Conservation (phyloP, 2,329 filamentous ascomycete genomes). For the Stemphylium lycopersici region DNA sequence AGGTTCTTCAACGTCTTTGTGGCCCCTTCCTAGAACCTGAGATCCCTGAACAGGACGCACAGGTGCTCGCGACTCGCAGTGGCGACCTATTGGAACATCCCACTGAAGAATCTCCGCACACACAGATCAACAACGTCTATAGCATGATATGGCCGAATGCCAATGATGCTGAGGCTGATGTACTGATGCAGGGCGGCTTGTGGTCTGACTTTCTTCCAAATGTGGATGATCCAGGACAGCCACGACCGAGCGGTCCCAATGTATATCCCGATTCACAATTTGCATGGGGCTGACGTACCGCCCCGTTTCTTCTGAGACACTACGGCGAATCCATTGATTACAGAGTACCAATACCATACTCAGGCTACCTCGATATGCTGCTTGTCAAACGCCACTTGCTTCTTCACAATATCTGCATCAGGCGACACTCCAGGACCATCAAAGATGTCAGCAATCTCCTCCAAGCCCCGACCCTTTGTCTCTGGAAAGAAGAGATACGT, state of each 20-base stretch:
- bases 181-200: constrained; percentile 24
- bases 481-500: constrained; percentile 36
- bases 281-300: neutral
- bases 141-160: constrained; percentile 27
- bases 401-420: neutral
- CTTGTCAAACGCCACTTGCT: neutral
- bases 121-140: constrained; percentile 24
- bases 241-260: neutral
- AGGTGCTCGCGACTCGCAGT: constrained; percentile 6
- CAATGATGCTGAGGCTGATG: constrained; percentile 19
- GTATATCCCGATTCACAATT: neutral
- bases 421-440: constrained; percentile 12
- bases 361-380: neutral
- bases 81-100: constrained; percentile 8
- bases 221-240: neutral
- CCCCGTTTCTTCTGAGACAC: too few relatives aligned
- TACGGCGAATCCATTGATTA: neutral
- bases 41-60: constrained; percentile 1
- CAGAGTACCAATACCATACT: neutral
- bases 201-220: constrained; percentile 19
- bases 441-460: constrained; percentile 29
- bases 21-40: constrained; percentile 28
- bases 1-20: constrained; percentile 52
- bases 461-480: constrained; percentile 28
- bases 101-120: constrained; percentile 22